A percentile compares a stretch with the other conserved stretches of the same genome.
Conservation (phyloP, 768 basidiomycete species). For the Tylopilus subfusipes region DNA sequence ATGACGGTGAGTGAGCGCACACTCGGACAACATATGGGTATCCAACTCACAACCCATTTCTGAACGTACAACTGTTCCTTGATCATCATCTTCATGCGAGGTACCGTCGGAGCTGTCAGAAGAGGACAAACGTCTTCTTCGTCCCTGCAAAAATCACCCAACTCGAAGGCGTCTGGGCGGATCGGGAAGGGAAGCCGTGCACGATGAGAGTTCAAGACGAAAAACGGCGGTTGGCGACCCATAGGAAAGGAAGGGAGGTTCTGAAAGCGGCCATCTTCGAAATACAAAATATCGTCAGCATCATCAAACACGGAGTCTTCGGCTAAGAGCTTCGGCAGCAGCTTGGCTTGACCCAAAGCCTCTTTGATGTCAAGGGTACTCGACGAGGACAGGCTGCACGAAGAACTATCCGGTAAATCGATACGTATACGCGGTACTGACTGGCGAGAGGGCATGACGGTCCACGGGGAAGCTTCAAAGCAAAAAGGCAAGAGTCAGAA, state of each 20-base stretch:
- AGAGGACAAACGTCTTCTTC: slow-evolving; percentile 15
- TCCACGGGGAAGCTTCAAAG: slow-evolving; percentile 4
- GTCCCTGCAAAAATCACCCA: slow-evolving; percentile 16
- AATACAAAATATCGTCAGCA: slow-evolving; percentile 4
- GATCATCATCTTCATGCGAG: slow-evolving; percentile 35
- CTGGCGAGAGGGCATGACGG: slow-evolving; percentile 17
- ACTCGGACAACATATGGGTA: not conserved
- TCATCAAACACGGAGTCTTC: slow-evolving; percentile 18
- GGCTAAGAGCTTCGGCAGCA: slow-evolving; percentile 20
- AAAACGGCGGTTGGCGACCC: slow-evolving; percentile 25
- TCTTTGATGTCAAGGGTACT: slow-evolving; percentile 29
- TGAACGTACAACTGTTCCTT: slow-evolving; percentile 33
- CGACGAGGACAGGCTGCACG: slow-evolving; percentile 16
- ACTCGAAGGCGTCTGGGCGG: slow-evolving; percentile 18
- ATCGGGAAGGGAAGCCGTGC: slow-evolving; percentile 23
- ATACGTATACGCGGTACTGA: slow-evolving; percentile 24
- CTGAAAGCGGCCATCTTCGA: slow-evolving; percentile 16
- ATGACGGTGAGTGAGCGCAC: slow-evolving; percentile 7
- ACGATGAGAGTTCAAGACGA: slow-evolving; percentile 24
- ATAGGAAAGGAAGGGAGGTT: slow-evolving; percentile 33
- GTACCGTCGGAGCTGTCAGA: slow-evolving; percentile 32
- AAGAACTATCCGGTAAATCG: slow-evolving; percentile 13
- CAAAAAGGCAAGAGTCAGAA: slow-evolving; percentile 5
- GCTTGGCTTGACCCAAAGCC: slow-evolving; percentile 11
- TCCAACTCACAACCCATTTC: slow-evolving; percentile 33